These are phyloP conservation scores for Boletus holoroseus DNA, from an alignment of 1,284 basidiomycete genomes.

Conservation along the genomic window DNA sequence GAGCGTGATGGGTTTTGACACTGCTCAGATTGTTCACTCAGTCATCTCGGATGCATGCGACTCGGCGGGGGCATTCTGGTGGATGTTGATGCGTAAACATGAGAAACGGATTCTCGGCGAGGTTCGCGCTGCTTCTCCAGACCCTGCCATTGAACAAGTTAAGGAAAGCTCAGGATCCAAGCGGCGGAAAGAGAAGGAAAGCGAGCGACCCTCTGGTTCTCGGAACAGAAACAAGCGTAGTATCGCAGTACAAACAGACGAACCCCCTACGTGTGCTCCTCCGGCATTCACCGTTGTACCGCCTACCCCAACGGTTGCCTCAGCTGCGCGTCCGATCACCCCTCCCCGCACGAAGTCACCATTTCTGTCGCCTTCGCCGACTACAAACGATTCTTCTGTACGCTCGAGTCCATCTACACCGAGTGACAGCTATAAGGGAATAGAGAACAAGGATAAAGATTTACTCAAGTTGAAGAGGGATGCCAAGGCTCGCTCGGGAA, in stretches of 20 bases:
- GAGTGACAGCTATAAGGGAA: slow-evolving; percentile 43
- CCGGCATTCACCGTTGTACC: slow-evolving; percentile 67
- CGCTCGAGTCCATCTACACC: slow-evolving; percentile 65
- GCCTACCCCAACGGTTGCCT: slow-evolving; percentile 59
- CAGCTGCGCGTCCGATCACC: slow-evolving; percentile 41
- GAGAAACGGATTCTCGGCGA: slow-evolving; percentile 54
- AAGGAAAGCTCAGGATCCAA: slow-evolving; percentile 23
- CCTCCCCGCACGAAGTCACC: slow-evolving; percentile 53
- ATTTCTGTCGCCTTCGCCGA: slow-evolving; percentile 57
- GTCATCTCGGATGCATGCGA: slow-evolving; percentile 92
- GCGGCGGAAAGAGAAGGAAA: slow-evolving; percentile 33
- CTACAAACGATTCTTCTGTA: slow-evolving; percentile 44
- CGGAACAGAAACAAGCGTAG: slow-evolving; percentile 24
- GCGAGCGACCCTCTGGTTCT: slow-evolving; percentile 17
- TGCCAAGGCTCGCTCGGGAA: slow-evolving; percentile 68
- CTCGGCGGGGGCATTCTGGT: slow-evolving; percentile 88
- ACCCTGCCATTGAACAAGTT: slow-evolving; percentile 31
- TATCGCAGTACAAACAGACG: slow-evolving; percentile 29
- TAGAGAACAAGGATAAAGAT: slow-evolving; percentile 43
- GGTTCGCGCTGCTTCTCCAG: slow-evolving; percentile 21
- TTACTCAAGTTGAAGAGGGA: slow-evolving; percentile 43
- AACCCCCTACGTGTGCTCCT: slow-evolving; percentile 38
- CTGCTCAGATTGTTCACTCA: slow-evolving; percentile 90
- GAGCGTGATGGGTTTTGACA: slow-evolving; percentile 81
- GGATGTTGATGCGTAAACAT: slow-evolving; percentile 84